phyloP scores from a whole-genome alignment of 2,329 filamentous ascomycete genomes.

The Diplodia corticola region DNA sequence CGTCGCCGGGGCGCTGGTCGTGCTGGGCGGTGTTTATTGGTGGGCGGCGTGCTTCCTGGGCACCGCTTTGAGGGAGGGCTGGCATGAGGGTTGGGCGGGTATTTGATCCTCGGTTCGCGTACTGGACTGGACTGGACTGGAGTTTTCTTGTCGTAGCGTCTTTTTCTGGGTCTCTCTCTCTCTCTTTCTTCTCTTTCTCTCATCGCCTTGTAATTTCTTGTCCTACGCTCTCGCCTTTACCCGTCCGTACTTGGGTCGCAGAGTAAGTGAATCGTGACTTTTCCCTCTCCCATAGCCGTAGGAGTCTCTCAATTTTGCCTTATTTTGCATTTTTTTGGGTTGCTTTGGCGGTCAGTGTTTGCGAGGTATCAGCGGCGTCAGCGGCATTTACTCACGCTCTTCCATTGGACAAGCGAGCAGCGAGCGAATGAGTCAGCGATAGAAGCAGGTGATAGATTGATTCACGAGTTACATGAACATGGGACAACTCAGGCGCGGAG shows the following conservation, averaged over 20 bases:
- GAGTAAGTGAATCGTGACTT: no score
- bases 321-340: background rate
- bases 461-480: background rate
- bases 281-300: no score
- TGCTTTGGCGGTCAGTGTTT: background rate
- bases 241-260: no score
- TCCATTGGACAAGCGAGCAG: background rate
- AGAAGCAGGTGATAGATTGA: background rate
- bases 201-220: no score
- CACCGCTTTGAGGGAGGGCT: background rate
- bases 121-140: no score
- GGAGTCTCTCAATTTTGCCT: no score
- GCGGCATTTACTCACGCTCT: background rate
- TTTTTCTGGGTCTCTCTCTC: background rate
- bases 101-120: no score
- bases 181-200: no score
- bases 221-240: no score
- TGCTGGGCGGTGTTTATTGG: slow-evolving; percentile 17
- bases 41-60: slow-evolving; percentile 35
- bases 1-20: slow-evolving; percentile 13
- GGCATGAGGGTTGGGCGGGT: slow-evolving; percentile 15
- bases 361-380: background rate
- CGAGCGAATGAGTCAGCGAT: background rate
- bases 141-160: no score
- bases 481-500: background rate